phyloP scores from a whole-genome alignment of 2,329 filamentous ascomycete genomes.

The Chalara sp. region DNA sequence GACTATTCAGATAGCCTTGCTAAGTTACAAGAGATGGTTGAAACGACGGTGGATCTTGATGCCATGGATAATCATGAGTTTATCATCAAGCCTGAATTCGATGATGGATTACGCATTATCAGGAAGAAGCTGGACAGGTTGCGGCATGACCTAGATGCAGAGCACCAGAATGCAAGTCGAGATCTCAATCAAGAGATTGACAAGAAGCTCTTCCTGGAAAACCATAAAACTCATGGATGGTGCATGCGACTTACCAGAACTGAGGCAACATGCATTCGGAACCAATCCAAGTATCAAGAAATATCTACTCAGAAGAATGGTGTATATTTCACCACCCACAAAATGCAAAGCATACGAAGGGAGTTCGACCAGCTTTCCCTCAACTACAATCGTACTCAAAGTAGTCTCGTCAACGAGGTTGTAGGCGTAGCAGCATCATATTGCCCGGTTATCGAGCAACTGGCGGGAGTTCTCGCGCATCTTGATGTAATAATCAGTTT shows the following conservation, averaged over 20 bases:
- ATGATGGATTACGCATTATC: constrained; percentile 81
- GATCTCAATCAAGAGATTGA: constrained; percentile 90
- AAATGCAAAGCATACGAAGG: constrained; percentile 70
- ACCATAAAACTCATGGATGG: constrained; percentile 92
- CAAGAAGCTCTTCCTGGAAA: constrained; percentile 97
- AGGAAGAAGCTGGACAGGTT: constrained; percentile 84
- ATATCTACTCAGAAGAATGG: constrained; percentile 98
- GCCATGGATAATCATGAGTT: constrained; percentile 96
- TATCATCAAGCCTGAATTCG: constrained; percentile 98
- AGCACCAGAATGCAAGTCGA: constrained; percentile 68
- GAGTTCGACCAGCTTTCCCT: constrained; percentile 92
- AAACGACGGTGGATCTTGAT: constrained; percentile 93
- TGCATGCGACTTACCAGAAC: constrained; percentile 89
- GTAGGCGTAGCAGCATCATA: constrained; percentile 92
- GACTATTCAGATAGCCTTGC: constrained; percentile 71
- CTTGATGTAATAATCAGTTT: constrained; percentile 93
- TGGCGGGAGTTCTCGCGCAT: constrained; percentile 84
- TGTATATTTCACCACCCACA: constrained; percentile 91
- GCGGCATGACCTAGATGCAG: constrained; percentile 72
- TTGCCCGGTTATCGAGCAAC: constrained; percentile 81
- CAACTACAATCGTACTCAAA: constrained; percentile 93
- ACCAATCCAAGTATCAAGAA: constrained; percentile 84
- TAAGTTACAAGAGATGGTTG: constrained; percentile 94
- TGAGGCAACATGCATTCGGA: constrained; percentile 88
- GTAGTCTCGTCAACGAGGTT: constrained; percentile 84